A percentile compares a stretch with the other conserved stretches of the same genome.
phyloP scores from a whole-genome alignment of 371 early-diverging fungal species.

The Choanephora cucurbitarum region DNA sequence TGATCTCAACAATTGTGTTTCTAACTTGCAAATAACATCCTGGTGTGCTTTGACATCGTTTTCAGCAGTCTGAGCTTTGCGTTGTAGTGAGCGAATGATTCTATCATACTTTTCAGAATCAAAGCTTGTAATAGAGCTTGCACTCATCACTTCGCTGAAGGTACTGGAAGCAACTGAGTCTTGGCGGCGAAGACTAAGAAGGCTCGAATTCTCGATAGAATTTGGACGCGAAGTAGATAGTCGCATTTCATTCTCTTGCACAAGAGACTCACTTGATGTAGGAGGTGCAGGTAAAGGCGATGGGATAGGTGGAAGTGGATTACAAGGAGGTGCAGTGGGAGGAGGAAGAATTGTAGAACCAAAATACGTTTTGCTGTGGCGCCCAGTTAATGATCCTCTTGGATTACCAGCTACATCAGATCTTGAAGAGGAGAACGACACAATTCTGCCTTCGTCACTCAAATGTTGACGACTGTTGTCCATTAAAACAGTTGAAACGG shows the following conservation, averaged over 20 bases:
- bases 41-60: constrained; percentile 43
- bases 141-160: constrained; percentile 29
- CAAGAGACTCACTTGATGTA: background rate
- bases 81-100: constrained; percentile 48
- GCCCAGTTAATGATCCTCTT: constrained; percentile 14
- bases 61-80: constrained; percentile 45
- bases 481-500: constrained; percentile 17
- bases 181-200: constrained; percentile 20
- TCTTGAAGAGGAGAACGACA: constrained; percentile 23
- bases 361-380: constrained; percentile 11
- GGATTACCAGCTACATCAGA: constrained; percentile 20
- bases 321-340: constrained; percentile 51
- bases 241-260: constrained; percentile 3
- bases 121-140: constrained; percentile 20
- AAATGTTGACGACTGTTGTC: constrained; percentile 4
- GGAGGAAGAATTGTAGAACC: constrained; percentile 29
- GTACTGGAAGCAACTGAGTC: constrained; percentile 26
- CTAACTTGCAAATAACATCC: constrained; percentile 47
- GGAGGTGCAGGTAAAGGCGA: constrained; percentile 35
- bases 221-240: constrained; percentile 14
- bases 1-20: constrained; percentile 40
- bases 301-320: constrained; percentile 55
- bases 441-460: constrained; percentile 25
- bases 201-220: background rate
- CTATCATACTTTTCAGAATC: constrained; percentile 51